phyloP scores from a whole-genome alignment of 2,329 filamentous ascomycete genomes.

The Septoria petroselini region DNA sequence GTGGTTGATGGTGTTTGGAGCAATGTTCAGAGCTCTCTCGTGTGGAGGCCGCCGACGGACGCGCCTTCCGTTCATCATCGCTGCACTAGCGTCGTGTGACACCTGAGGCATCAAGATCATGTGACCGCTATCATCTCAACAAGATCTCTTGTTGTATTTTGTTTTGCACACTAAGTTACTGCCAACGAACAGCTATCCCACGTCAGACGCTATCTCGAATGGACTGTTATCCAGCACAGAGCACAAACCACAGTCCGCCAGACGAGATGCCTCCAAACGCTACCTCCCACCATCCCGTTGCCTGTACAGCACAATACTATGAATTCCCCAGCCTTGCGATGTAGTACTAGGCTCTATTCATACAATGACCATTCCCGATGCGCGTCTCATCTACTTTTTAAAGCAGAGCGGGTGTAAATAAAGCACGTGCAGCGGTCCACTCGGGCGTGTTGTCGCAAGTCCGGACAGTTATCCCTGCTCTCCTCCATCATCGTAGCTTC shows the following conservation, averaged over 20 bases:
- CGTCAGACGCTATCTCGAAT: too few species aligned
- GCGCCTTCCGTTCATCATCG: neutral
- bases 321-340: neutral
- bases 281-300: too few species aligned
- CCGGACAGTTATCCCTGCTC: neutral
- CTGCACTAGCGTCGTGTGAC: neutral
- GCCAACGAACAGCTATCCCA: too few species aligned
- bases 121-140: too few species aligned
- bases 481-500: constrained; percentile 3
- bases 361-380: constrained; percentile 7
- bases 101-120: neutral
- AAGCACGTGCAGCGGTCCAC: constrained; percentile 5
- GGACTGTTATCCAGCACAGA: too few species aligned
- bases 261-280: too few species aligned
- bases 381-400: too few species aligned
- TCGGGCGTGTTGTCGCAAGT: constrained; percentile 1
- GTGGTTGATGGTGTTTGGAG: neutral
- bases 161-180: too few species aligned
- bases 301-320: neutral
- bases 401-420: neutral
- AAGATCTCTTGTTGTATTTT: too few species aligned
- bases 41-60: neutral
- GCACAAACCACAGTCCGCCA: too few species aligned
- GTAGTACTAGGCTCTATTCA: constrained; percentile 1
- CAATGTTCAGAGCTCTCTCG: neutral